Conservation (phyloP, 768 basidiomycete species). For the Artomyces pyxidatus region DNA sequence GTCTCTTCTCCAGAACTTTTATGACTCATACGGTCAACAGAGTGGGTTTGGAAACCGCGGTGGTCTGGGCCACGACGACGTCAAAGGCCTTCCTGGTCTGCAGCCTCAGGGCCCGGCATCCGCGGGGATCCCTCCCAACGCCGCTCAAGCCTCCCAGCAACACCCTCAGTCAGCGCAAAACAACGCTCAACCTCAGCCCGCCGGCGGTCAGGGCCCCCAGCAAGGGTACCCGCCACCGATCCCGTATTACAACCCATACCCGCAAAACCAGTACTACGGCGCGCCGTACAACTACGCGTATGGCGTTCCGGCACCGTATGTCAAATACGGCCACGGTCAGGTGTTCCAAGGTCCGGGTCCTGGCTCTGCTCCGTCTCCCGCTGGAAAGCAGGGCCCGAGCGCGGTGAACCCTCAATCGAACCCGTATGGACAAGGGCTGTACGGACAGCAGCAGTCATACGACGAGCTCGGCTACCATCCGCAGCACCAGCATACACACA, state of each 20-base stretch:
- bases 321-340: constrained; percentile 57
- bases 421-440: constrained; percentile 56
- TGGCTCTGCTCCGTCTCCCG: constrained; percentile 54
- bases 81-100: constrained; percentile 56
- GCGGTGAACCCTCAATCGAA: constrained; percentile 45
- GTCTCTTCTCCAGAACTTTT: constrained; percentile 48
- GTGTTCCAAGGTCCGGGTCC: constrained; percentile 73
- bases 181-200: constrained; percentile 47
- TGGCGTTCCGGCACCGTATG: constrained; percentile 55
- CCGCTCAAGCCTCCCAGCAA: constrained; percentile 48
- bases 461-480: constrained; percentile 52
- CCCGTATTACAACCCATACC: constrained; percentile 58
- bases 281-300: constrained; percentile 56
- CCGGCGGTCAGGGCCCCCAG: constrained; percentile 55
- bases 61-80: constrained; percentile 65
- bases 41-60: constrained; percentile 57
- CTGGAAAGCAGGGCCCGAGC: constrained; percentile 55
- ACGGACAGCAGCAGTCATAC: constrained; percentile 56
- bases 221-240: constrained; percentile 56
- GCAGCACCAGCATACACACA: constrained; percentile 42
- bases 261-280: constrained; percentile 72
- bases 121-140: constrained; percentile 43
- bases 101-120: constrained; percentile 47
- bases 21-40: constrained; percentile 52
- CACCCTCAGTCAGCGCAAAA: constrained; percentile 40